These are phyloP conservation scores for Lophiostoma macrostomum DNA, from an alignment of 495 filamentous ascomycete species.

Conservation along the genomic window DNA sequence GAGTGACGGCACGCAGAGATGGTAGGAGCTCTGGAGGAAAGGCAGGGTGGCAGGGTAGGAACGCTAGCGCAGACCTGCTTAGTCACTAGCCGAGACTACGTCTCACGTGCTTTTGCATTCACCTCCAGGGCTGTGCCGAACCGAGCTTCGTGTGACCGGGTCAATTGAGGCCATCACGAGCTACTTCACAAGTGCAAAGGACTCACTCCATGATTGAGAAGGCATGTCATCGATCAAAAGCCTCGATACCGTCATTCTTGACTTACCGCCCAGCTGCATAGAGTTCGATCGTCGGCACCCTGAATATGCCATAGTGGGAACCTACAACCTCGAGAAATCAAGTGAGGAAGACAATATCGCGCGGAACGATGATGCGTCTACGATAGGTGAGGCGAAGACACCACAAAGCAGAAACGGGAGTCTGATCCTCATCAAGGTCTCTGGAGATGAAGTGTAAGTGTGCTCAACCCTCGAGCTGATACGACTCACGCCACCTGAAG, in stretches of 20 bases:
- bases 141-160: too few species aligned
- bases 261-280: conserved; percentile 76
- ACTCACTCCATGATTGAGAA: not conserved
- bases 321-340: conserved; percentile 68
- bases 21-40: too few species aligned
- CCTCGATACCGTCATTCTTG: conserved; percentile 46
- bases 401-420: conserved; percentile 27
- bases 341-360: conserved; percentile 35
- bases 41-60: not conserved
- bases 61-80: not conserved
- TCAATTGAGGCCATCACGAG: too few species aligned
- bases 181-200: not conserved
- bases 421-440: conserved; percentile 35
- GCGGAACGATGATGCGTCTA: conserved; percentile 35
- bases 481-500: too few species aligned
- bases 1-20: too few species aligned
- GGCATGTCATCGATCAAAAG: conserved; percentile 38
- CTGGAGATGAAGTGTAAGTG: conserved; percentile 53
- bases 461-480: too few species aligned
- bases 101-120: not conserved
- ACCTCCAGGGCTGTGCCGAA: too few species aligned
- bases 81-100: too few species aligned
- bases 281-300: conserved; percentile 68
- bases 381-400: conserved; percentile 8
- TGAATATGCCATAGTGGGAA: conserved; percentile 75